Evolutionary conservation across 148 eudicot species (phyloP).

Genomic region (Chenopodium berlandieri): DNA sequence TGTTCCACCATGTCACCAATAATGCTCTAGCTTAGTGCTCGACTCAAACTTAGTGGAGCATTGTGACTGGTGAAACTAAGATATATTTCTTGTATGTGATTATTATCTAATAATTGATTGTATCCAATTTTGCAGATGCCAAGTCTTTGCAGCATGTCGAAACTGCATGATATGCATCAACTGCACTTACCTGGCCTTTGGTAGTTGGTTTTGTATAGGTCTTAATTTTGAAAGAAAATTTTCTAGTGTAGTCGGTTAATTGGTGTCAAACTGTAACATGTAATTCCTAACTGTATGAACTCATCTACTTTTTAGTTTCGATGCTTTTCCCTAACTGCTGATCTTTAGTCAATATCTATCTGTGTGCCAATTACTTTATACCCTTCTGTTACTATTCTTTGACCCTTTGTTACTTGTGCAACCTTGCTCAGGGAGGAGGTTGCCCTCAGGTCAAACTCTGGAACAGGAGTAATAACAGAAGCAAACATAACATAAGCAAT

Average conservation of each 20-base stretch:
- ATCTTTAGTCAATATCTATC: not conserved
- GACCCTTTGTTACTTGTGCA: not conserved
- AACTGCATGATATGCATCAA: not conserved
- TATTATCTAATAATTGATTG: not conserved
- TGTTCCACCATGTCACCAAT: not conserved
- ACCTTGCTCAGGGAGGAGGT: too few relatives aligned
- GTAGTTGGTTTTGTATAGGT: slow-evolving; percentile 9
- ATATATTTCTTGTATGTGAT: not conserved
- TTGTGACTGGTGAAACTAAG: not conserved
- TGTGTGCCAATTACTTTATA: not conserved
- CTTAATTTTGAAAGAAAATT: not conserved
- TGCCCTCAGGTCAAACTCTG: too few relatives aligned
- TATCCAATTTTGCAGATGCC: not conserved
- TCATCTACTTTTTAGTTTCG: not conserved
- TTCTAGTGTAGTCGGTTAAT: not conserved
- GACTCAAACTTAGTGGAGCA: not conserved
- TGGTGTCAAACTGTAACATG: not conserved
- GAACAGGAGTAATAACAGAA: too few relatives aligned
- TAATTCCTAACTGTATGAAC: not conserved
- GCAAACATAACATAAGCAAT: too few relatives aligned
- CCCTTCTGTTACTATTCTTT: not conserved
- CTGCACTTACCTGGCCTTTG: not conserved
- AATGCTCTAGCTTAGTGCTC: not conserved
- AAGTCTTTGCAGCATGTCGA: not conserved
- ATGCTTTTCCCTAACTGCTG: not conserved